These are phyloP conservation scores for Syzygium aromaticum DNA, from an alignment of 345 rosid species.

Conservation along the genomic window DNA sequence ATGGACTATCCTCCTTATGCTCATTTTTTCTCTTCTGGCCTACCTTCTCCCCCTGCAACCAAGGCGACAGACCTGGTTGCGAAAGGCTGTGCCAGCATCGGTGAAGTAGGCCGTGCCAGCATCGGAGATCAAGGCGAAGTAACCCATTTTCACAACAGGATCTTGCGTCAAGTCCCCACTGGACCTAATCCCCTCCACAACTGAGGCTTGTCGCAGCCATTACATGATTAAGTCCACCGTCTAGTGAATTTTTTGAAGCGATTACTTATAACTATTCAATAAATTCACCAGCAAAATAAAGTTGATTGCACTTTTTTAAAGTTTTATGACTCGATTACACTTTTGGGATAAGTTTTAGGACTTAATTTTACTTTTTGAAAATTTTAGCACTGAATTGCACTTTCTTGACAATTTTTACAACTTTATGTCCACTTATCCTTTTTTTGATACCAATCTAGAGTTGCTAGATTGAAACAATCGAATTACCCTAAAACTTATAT, in stretches of 20 bases:
- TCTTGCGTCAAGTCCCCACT: background rate
- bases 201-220: background rate
- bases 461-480: background rate
- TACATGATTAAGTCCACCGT: background rate
- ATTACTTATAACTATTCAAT: background rate
- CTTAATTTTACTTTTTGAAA: no score
- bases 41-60: no score
- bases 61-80: no score
- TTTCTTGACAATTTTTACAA: no score
- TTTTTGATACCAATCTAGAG: background rate
- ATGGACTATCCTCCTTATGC: no score
- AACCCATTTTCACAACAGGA: background rate
- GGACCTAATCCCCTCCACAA: background rate
- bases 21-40: no score
- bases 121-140: background rate
- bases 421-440: no score
- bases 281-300: background rate
- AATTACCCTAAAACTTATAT: background rate
- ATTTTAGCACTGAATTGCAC: no score
- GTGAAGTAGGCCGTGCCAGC: background rate
- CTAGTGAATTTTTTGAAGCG: background rate
- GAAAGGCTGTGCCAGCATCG: background rate
- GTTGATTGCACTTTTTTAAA: background rate
- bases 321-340: no score
- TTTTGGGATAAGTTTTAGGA: no score